phyloP scores from a whole-genome alignment of 495 filamentous ascomycete species.

The Letharia lupina region DNA sequence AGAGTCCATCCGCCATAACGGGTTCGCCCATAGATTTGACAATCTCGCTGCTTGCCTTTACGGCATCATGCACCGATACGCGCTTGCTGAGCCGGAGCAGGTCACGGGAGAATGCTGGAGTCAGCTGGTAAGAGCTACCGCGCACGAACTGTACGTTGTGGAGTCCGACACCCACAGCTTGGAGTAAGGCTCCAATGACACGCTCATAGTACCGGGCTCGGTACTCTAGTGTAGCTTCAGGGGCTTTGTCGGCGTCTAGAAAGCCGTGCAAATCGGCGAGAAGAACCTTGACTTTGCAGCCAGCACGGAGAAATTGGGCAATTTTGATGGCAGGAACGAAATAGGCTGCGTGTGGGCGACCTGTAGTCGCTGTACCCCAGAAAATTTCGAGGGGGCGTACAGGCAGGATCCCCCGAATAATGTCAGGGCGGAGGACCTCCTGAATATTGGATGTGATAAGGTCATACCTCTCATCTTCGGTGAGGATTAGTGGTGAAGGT shows the following conservation, averaged over 20 bases:
- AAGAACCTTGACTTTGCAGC: conserved; percentile 24
- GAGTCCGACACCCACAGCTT: conserved; percentile 32
- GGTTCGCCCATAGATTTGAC: conserved; percentile 76
- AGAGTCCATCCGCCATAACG: conserved; percentile 67
- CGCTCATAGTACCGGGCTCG: conserved; percentile 53
- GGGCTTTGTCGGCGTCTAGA: conserved; percentile 78
- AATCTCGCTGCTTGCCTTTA: conserved; percentile 78
- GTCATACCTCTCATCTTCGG: conserved; percentile 13
- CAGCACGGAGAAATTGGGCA: conserved; percentile 22
- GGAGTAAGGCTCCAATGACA: conserved; percentile 47
- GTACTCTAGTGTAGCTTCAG: conserved; percentile 32
- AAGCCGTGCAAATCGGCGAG: conserved; percentile 56
- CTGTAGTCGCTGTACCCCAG: conserved; percentile 21
- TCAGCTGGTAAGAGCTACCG: conserved; percentile 69
- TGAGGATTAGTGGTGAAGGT: conserved; percentile 11
- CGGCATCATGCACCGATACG: conserved; percentile 51
- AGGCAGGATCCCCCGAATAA: conserved; percentile 9
- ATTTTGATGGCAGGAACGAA: conserved; percentile 24
- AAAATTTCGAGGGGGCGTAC: conserved; percentile 13
- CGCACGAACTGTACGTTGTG: conserved; percentile 74
- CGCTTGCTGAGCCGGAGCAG: conserved; percentile 42
- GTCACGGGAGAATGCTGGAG: conserved; percentile 28
- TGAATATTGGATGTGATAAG: conserved; percentile 15
- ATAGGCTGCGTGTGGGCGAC: conserved; percentile 22
- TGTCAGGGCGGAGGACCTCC: conserved; percentile 10